phyloP scores from a whole-genome alignment of 345 rosid genomes.

The Eucalyptus melliodora region DNA sequence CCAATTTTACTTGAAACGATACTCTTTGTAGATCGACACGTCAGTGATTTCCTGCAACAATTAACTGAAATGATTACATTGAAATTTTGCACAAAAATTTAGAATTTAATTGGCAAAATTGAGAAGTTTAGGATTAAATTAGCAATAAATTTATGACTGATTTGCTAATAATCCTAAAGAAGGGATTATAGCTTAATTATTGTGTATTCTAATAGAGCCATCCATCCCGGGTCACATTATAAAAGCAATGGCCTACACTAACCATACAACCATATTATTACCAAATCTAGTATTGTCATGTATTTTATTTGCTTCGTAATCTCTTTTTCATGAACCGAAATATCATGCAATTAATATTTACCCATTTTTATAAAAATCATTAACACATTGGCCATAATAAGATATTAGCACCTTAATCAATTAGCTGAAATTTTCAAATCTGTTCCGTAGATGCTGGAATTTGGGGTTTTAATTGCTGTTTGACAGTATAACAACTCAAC shows the following conservation, averaged over 20 bases:
- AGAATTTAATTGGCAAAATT: neutral
- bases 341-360: neutral
- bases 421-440: neutral
- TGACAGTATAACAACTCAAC: neutral
- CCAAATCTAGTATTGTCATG: neutral
- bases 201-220: neutral
- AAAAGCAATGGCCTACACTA: neutral
- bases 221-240: neutral
- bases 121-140: neutral
- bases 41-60: rapidly evolving
- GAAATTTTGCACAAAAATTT: neutral
- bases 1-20: neutral
- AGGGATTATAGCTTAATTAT: neutral
- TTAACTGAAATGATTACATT: neutral
- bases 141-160: neutral
- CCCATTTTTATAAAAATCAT: neutral
- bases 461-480: neutral
- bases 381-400: neutral
- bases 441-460: neutral
- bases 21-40: rapidly evolving
- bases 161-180: neutral
- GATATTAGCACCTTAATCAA: neutral
- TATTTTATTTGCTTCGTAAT: neutral
- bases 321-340: neutral
- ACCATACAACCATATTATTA: neutral